phyloP scores from a whole-genome alignment of 345 rosid species.

The Isatis tinctoria region DNA sequence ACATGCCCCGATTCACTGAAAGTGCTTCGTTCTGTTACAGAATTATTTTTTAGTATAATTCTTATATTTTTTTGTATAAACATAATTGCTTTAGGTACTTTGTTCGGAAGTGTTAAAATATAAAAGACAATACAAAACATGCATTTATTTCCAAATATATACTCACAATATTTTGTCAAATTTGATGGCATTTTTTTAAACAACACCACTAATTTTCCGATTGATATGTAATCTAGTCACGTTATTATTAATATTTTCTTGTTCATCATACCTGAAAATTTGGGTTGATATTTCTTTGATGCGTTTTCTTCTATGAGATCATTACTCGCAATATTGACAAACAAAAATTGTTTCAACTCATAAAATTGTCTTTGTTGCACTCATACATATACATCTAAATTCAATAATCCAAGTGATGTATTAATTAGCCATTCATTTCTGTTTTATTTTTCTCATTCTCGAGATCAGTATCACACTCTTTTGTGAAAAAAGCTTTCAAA shows the following conservation, averaged over 20 bases:
- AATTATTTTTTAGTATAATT: conserved; percentile 6
- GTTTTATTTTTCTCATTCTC: not conserved
- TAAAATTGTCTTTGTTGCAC: not conserved
- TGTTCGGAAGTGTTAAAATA: not conserved
- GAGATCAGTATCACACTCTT: not conserved
- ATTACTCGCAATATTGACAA: not conserved
- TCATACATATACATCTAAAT: not conserved
- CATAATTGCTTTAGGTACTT: not conserved
- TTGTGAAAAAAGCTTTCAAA: not conserved
- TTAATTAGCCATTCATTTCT: not conserved
- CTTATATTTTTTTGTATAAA: not conserved
- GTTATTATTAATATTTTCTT: not conserved
- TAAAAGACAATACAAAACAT: not conserved
- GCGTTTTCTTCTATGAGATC: not conserved
- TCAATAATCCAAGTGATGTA: not conserved
- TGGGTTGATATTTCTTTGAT: not conserved
- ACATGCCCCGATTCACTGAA: conserved; percentile 33
- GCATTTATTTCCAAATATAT: not conserved
- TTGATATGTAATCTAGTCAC: not conserved
- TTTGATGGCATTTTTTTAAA: not conserved
- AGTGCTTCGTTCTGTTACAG: conserved; percentile 13
- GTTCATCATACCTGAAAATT: not conserved
- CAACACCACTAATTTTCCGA: not conserved
- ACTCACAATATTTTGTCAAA: not conserved
- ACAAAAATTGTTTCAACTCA: not conserved